A percentile compares a stretch with the other conserved stretches of the same genome.
Evolutionary conservation across 2,329 filamentous ascomycete species (phyloP).

Genomic region (Eutypella sp.): DNA sequence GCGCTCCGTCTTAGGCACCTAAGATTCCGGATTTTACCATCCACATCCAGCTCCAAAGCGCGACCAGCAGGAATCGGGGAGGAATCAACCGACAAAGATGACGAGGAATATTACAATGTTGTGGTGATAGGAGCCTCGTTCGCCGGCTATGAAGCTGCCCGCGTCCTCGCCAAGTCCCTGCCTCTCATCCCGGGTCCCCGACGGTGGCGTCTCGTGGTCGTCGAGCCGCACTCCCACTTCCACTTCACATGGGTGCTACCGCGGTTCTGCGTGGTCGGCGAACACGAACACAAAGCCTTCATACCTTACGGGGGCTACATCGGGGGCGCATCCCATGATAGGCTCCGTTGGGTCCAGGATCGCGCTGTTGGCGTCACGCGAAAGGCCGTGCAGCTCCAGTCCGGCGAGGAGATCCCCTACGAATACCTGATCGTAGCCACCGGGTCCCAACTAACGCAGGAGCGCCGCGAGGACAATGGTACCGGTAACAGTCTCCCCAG

Average conservation of each 20-base stretch:
- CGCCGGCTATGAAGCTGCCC: constrained; percentile 46
- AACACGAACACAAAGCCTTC: constrained; percentile 54
- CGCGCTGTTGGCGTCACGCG: constrained; percentile 34
- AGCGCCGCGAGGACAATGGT: background rate
- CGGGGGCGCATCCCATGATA: constrained; percentile 26
- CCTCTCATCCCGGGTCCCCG: constrained; percentile 33
- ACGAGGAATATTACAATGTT: constrained; percentile 36
- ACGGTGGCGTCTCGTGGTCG: constrained; percentile 45
- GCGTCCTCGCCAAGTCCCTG: constrained; percentile 42
- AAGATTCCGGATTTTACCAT: constrained; percentile 4
- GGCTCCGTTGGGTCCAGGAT: constrained; percentile 37
- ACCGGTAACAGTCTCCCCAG: constrained; percentile 37
- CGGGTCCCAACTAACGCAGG: constrained; percentile 32
- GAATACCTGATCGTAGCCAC: constrained; percentile 55
- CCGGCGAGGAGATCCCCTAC: constrained; percentile 43
- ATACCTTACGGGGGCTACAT: constrained; percentile 50
- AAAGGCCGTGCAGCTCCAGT: constrained; percentile 34
- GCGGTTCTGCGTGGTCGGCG: constrained; percentile 50
- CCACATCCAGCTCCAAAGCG: constrained; percentile 7
- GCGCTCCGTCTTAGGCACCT: no score
- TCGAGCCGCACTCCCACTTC: constrained; percentile 58
- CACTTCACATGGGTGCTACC: constrained; percentile 58
- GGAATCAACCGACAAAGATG: no score
- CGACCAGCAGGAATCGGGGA: background rate
- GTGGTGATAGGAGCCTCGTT: constrained; percentile 55